A percentile compares a stretch with the other conserved stretches of the same genome.
These are phyloP conservation scores for Drosera spatulata DNA, from an alignment of 179 eudicot genomes.

Conservation along the genomic window DNA sequence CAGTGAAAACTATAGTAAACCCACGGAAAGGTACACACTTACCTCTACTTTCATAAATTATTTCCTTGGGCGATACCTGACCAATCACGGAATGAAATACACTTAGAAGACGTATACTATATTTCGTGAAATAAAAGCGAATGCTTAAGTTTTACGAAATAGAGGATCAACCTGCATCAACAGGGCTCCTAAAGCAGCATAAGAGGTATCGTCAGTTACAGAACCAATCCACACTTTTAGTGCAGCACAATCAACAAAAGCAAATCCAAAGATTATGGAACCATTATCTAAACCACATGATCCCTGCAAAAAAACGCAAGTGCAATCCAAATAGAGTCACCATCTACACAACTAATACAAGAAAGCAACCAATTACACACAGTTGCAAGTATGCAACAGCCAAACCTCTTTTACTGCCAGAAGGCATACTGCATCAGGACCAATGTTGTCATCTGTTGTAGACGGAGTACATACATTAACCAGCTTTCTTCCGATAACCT, in stretches of 20 bases:
- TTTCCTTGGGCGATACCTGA: conserved; percentile 92
- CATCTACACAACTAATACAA: not conserved
- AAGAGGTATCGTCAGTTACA: conserved; percentile 78
- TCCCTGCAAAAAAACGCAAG: conserved; percentile 26
- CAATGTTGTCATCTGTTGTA: conserved; percentile 74
- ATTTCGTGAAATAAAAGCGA: not conserved
- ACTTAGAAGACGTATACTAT: not conserved
- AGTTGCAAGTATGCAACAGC: conserved; percentile 4
- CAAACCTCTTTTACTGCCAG: conserved; percentile 89
- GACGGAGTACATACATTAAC: conserved; percentile 78
- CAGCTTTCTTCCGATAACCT: conserved; percentile 90
- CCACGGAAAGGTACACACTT: not conserved
- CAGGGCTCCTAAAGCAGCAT: conserved; percentile 90
- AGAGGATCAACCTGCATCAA: conserved; percentile 62
- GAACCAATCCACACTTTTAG: conserved; percentile 91
- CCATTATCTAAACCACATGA: conserved; percentile 39
- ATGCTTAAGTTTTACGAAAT: not conserved
- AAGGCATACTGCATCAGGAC: conserved; percentile 98
- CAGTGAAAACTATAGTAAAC: not conserved
- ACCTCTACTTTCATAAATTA: conserved; percentile 76
- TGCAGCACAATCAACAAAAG: conserved; percentile 97
- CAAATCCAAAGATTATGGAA: conserved; percentile 66
- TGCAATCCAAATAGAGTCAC: not conserved
- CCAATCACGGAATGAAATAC: conserved; percentile 4
- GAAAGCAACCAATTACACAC: not conserved